Evolutionary conservation across 2,329 filamentous ascomycete species (phyloP).

Genomic region (Calonectria henricotiae): DNA sequence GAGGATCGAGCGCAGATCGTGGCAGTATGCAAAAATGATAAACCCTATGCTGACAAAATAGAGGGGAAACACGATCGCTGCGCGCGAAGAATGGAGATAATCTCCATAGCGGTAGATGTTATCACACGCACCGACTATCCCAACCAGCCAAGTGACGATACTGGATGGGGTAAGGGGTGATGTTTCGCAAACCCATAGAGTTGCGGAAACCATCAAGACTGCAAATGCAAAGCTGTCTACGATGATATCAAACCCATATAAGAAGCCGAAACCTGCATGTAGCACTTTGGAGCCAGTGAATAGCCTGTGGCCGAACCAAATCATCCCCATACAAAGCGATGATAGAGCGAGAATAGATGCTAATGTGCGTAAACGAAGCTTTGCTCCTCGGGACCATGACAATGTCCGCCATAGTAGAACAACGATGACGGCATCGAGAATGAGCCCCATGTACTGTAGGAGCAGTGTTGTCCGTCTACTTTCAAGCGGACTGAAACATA

Average conservation of each 20-base stretch:
- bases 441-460: slow-evolving; percentile 64
- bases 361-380: slow-evolving; percentile 64
- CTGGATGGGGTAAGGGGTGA: slow-evolving; percentile 63
- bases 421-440: slow-evolving; percentile 65
- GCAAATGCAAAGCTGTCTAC: slow-evolving; percentile 66
- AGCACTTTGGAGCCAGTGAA: slow-evolving; percentile 47
- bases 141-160: slow-evolving; percentile 64
- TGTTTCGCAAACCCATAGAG: slow-evolving; percentile 66
- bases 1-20: slow-evolving; percentile 63
- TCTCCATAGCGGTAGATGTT: slow-evolving; percentile 61
- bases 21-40: slow-evolving; percentile 62
- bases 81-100: slow-evolving; percentile 63
- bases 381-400: slow-evolving; percentile 67
- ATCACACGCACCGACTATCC: slow-evolving; percentile 57
- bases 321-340: slow-evolving; percentile 58
- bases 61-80: slow-evolving; percentile 59
- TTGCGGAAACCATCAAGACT: slow-evolving; percentile 62
- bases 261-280: slow-evolving; percentile 59
- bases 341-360: slow-evolving; percentile 62
- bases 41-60: slow-evolving; percentile 62
- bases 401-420: slow-evolving; percentile 69
- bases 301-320: slow-evolving; percentile 58
- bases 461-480: slow-evolving; percentile 57
- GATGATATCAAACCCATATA: slow-evolving; percentile 67
- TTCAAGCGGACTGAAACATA: slow-evolving; percentile 66